Percentiles rank a stretch among this genome's conserved stretches.
Evolutionary conservation across 139 green algal species (phyloP).

Genomic region (Raphidocelis subcapitata): DNA sequence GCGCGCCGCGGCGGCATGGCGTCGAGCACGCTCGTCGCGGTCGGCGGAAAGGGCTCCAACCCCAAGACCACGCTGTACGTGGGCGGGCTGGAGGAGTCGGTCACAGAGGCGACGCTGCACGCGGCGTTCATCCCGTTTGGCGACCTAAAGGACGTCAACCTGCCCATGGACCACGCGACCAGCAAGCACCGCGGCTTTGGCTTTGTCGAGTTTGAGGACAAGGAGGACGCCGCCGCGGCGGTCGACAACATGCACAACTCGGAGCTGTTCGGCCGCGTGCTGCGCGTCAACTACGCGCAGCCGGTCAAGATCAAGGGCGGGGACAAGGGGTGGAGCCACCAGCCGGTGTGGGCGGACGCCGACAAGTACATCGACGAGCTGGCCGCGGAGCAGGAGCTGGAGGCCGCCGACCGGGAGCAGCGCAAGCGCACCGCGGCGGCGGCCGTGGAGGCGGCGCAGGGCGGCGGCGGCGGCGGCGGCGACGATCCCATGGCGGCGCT

Average conservation of each 20-base stretch:
- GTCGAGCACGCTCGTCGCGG: constrained; percentile 60
- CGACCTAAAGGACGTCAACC: constrained; percentile 94
- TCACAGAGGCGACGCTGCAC: constrained; percentile 89
- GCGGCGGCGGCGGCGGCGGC: neutral
- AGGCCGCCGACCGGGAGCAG: constrained; percentile 4
- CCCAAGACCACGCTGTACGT: constrained; percentile 92
- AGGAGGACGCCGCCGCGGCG: constrained; percentile 87
- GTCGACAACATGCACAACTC: constrained; percentile 99
- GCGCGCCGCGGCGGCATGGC: no score
- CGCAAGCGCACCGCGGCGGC: neutral
- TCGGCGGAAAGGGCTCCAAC: constrained; percentile 71
- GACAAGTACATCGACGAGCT: constrained; percentile 62
- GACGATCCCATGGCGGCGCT: constrained; percentile 22
- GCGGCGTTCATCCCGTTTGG: constrained; percentile 97
- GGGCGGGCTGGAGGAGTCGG: constrained; percentile 88
- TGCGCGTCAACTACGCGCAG: constrained; percentile 90
- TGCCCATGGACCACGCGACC: constrained; percentile 88
- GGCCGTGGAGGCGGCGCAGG: neutral
- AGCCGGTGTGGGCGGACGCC: constrained; percentile 58
- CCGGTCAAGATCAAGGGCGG: constrained; percentile 93
- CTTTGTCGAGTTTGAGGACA: constrained; percentile 92
- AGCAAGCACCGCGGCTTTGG: constrained; percentile 81
- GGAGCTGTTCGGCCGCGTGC: constrained; percentile 62
- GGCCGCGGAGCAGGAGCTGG: constrained; percentile 57
- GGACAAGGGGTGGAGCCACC: constrained; percentile 72